Conservation (phyloP, 1,284 basidiomycete species). For the Puccinia polysora region DNA sequence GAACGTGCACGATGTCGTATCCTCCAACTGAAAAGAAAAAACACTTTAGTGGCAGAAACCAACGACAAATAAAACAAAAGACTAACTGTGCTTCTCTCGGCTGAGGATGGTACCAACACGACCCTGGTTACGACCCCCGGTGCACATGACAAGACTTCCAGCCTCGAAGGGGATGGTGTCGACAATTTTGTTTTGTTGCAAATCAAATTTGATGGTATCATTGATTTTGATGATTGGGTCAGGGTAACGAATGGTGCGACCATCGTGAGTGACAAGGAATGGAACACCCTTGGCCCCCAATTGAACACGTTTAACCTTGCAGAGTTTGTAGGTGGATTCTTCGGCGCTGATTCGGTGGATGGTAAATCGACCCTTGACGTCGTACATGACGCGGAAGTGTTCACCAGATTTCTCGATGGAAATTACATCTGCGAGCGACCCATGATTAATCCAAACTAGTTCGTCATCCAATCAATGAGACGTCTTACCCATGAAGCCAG, state of each 20-base stretch:
- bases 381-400: constrained; percentile 99
- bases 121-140: constrained; percentile 99
- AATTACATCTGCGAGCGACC: constrained; percentile 73
- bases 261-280: constrained; percentile 96
- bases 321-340: constrained; percentile 96
- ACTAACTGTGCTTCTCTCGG: constrained; percentile 75
- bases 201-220: constrained; percentile 96
- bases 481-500: constrained; percentile 87
- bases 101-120: constrained; percentile 92
- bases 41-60: neutral
- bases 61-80: constrained; percentile 86
- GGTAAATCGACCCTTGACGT: constrained; percentile 98
- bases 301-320: constrained; percentile 89
- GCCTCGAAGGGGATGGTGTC: constrained; percentile 96
- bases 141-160: constrained; percentile 95
- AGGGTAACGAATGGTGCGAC: constrained; percentile 98
- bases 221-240: constrained; percentile 93
- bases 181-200: constrained; percentile 88
- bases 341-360: constrained; percentile 99
- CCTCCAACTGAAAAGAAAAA: constrained; percentile 23
- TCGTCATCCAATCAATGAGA: neutral
- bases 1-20: constrained; percentile 63
- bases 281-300: constrained; percentile 92
- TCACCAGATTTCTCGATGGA: constrained; percentile 97
- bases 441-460: neutral